These are phyloP conservation scores for Xylariaceae sp. DNA, from an alignment of 2,329 filamentous ascomycete species.

Conservation along the genomic window DNA sequence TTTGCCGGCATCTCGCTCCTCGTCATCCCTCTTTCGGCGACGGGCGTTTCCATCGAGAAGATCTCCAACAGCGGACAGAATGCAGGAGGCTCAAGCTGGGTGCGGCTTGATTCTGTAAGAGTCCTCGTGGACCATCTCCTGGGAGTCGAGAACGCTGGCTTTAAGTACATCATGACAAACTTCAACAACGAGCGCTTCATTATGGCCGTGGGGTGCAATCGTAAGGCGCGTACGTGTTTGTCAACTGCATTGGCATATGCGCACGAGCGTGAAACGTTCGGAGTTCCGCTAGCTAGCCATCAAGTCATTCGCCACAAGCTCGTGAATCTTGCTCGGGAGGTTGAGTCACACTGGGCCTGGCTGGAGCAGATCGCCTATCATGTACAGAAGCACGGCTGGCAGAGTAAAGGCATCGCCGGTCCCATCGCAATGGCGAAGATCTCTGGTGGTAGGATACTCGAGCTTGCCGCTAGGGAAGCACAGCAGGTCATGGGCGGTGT, in stretches of 20 bases:
- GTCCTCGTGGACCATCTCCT: slow-evolving; percentile 51
- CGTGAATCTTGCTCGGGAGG: slow-evolving; percentile 50
- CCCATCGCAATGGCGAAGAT: slow-evolving; percentile 36
- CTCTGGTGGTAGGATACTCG: slow-evolving; percentile 41
- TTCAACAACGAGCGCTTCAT: slow-evolving; percentile 56
- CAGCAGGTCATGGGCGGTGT: slow-evolving; percentile 48
- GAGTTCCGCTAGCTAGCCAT: slow-evolving; percentile 49
- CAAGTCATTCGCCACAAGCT: slow-evolving; percentile 56
- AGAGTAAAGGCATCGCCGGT: slow-evolving; percentile 29
- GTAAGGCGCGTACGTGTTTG: slow-evolving; percentile 51
- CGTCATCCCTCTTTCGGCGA: slow-evolving; percentile 46
- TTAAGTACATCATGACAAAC: slow-evolving; percentile 37
- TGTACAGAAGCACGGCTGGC: slow-evolving; percentile 32
- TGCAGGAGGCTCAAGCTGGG: slow-evolving; percentile 57
- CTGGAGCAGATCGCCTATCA: slow-evolving; percentile 56
- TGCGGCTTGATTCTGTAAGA: slow-evolving; percentile 49
- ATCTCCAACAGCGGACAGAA: slow-evolving; percentile 63
- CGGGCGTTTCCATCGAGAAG: slow-evolving; percentile 45
- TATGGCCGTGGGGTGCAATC: slow-evolving; percentile 50
- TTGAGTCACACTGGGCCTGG: slow-evolving; percentile 56
- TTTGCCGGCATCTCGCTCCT: slow-evolving; percentile 51
- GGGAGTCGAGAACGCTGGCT: slow-evolving; percentile 48
- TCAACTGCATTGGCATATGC: slow-evolving; percentile 49
- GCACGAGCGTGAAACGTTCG: slow-evolving; percentile 49
- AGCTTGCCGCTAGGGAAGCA: slow-evolving; percentile 44